Evolutionary conservation across 129 eudicot species (phyloP), one percentile per base, ranked within the genome.

Genomic region (Silybum marianum): DNA sequence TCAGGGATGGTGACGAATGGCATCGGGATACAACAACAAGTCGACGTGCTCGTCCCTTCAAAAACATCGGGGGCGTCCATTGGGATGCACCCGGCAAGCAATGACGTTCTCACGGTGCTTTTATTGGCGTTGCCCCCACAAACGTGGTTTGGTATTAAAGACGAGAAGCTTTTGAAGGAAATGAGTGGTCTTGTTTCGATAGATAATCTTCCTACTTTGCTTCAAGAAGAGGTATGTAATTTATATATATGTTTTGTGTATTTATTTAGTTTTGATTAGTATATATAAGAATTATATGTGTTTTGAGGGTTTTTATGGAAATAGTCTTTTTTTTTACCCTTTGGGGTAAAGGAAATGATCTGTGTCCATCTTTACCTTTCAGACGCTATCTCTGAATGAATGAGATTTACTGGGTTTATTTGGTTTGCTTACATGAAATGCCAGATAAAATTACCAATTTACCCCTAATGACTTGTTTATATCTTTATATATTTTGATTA

Each of bases 101-200:
- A 78, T 75, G 95, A 92, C 82, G 84, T 92, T 46, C 80, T 92
- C 74, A 88, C 97, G 16, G 93, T 84, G 26, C 91, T 93, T 54
- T 74, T 88, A 75, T 85, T 90, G 75, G 96, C 95, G 21, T 79
- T 93, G 86, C 96, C 98, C 36, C 89, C 88, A 23, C 79, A 93
- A 78, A 93, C 98, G 30, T 93, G 98, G 98, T 87, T 91, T 6
- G 89, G 90, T 7, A 90, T 93, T 22, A 89, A 88, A 84, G 86
- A 89, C 25, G 68, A 84, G 65, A 80, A 84, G 62, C 90, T 90
- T 84, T 73, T 87, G 86, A 76, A 87, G 74, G 92, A 90, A 36
- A 58, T 93, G 8, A 44, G 32, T 38, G 38, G 71, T 36, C 87
- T 93, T 66, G 90, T 89, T 76, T 86, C 92, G 9, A 76, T 80